Evolutionary conservation across 495 filamentous ascomycete genomes (phyloP).

Genomic region (Alectoria sarmentosa): DNA sequence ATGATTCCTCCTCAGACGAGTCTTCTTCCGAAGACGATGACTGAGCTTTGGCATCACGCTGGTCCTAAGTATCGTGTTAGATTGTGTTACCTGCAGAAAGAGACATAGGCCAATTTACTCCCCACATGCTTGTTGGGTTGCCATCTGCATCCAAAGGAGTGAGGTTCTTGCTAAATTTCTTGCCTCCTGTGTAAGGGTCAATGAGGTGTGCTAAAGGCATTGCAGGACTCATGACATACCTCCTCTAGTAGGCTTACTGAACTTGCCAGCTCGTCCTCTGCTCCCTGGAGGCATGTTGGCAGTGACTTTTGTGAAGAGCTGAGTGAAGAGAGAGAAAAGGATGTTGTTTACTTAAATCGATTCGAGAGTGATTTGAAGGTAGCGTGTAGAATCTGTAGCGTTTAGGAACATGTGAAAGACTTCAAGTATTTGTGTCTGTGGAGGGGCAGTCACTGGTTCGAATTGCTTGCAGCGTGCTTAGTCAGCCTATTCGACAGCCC

Average conservation of each 20-base stretch:
- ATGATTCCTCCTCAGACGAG: conserved; percentile 37
- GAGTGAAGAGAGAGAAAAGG: background rate
- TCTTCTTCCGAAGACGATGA: conserved; percentile 41
- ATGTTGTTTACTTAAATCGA: background rate
- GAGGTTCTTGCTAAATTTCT: conserved; percentile 87
- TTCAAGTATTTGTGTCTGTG: background rate
- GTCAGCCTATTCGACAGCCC: conserved; percentile 11
- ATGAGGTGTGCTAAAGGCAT: conserved; percentile 2
- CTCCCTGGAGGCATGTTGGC: conserved; percentile 55
- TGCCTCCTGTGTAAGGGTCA: conserved; percentile 59
- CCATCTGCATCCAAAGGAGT: conserved; percentile 81
- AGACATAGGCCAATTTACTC: conserved; percentile 40
- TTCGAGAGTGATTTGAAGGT: background rate
- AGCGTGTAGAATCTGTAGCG: background rate
- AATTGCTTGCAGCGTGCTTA: background rate
- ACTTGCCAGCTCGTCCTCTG: conserved; percentile 83
- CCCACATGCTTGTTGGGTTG: conserved; percentile 70
- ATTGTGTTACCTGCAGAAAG: background rate
- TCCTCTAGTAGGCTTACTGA: conserved; percentile 86
- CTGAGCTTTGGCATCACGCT: conserved; percentile 37
- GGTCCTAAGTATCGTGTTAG: conserved; percentile 35
- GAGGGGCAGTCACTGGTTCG: background rate
- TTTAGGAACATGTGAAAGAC: background rate
- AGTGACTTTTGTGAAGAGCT: background rate
- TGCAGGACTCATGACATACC: conserved; percentile 45